phyloP scores from a whole-genome alignment of 1,284 basidiomycete species.

The Ceratobasidium sp. region DNA sequence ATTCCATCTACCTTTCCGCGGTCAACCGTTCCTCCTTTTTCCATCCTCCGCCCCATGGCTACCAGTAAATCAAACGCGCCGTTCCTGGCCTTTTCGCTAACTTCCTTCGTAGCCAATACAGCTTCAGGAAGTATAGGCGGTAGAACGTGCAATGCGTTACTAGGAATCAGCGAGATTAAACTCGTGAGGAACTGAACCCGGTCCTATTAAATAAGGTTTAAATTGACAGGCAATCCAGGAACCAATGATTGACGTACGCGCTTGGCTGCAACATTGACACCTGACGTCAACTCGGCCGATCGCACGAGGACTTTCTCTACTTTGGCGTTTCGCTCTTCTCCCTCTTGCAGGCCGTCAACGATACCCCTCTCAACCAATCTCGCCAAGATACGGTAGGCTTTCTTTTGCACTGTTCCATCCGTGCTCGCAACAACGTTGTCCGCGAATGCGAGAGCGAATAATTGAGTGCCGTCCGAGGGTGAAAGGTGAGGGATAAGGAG shows the following conservation, averaged over 20 bases:
- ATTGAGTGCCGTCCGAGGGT: slow-evolving; percentile 67
- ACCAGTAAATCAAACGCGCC: slow-evolving; percentile 94
- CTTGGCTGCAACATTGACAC: slow-evolving; percentile 88
- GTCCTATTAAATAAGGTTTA: slow-evolving; percentile 67
- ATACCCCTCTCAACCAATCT: slow-evolving; percentile 77
- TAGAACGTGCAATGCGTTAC: slow-evolving; percentile 84
- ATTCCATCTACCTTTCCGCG: slow-evolving; percentile 84
- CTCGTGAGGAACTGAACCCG: slow-evolving; percentile 83
- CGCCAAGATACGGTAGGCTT: slow-evolving; percentile 90
- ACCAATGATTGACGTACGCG: slow-evolving; percentile 65
- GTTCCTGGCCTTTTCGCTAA: slow-evolving; percentile 91
- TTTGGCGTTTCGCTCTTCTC: slow-evolving; percentile 12
- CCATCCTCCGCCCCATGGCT: slow-evolving; percentile 95
- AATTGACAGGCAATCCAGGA: not conserved
- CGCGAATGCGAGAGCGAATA: slow-evolving; percentile 76
- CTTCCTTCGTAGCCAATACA: slow-evolving; percentile 97
- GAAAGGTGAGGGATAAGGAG: slow-evolving; percentile 87
- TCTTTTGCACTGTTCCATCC: slow-evolving; percentile 95
- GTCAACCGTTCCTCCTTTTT: slow-evolving; percentile 86
- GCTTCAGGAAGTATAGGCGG: slow-evolving; percentile 94
- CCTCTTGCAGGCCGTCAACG: slow-evolving; percentile 56
- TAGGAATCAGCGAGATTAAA: slow-evolving; percentile 80
- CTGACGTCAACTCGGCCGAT: slow-evolving; percentile 73
- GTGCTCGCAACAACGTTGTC: slow-evolving; percentile 74
- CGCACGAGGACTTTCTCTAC: slow-evolving; percentile 71